Percentiles rank a stretch among this genome's conserved stretches.
Evolutionary conservation across 495 filamentous ascomycete species (phyloP).

Genomic region (Tuber calosporum): DNA sequence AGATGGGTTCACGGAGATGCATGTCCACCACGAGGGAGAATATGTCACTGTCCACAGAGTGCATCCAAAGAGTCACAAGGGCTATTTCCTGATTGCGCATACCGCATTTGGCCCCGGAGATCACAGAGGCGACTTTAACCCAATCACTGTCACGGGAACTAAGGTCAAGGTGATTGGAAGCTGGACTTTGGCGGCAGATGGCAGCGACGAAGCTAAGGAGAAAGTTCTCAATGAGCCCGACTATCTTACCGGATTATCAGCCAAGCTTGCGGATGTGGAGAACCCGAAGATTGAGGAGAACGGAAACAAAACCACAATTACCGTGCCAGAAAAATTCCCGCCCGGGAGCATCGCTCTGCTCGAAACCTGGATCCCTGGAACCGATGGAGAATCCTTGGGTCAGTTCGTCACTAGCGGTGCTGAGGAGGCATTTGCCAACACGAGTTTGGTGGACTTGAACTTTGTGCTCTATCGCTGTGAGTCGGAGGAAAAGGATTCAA

Average conservation of each 20-base stretch:
- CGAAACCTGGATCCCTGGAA: constrained; percentile 83
- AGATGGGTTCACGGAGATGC: constrained; percentile 87
- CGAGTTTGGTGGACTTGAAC: constrained; percentile 76
- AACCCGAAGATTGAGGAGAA: constrained; percentile 54
- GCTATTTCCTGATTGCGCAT: constrained; percentile 90
- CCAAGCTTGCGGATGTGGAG: constrained; percentile 64
- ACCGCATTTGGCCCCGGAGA: constrained; percentile 86
- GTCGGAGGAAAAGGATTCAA: constrained; percentile 79
- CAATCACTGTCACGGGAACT: constrained; percentile 67
- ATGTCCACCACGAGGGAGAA: constrained; percentile 91
- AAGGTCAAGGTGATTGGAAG: constrained; percentile 69
- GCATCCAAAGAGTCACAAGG: constrained; percentile 80
- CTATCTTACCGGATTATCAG: constrained; percentile 70
- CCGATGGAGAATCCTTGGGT: constrained; percentile 51
- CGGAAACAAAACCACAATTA: constrained; percentile 66
- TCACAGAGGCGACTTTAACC: constrained; percentile 64
- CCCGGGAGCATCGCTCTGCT: constrained; percentile 92
- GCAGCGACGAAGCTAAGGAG: constrained; percentile 55
- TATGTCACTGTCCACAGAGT: constrained; percentile 95
- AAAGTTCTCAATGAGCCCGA: constrained; percentile 60
- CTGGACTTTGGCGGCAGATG: constrained; percentile 82
- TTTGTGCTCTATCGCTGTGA: constrained; percentile 88
- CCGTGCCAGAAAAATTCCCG: constrained; percentile 71
- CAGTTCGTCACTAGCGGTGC: constrained; percentile 75
- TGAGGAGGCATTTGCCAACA: constrained; percentile 65